These are phyloP conservation scores for Cladobotryum protrusum DNA, from an alignment of 2,329 filamentous ascomycete species.

Conservation along the genomic window DNA sequence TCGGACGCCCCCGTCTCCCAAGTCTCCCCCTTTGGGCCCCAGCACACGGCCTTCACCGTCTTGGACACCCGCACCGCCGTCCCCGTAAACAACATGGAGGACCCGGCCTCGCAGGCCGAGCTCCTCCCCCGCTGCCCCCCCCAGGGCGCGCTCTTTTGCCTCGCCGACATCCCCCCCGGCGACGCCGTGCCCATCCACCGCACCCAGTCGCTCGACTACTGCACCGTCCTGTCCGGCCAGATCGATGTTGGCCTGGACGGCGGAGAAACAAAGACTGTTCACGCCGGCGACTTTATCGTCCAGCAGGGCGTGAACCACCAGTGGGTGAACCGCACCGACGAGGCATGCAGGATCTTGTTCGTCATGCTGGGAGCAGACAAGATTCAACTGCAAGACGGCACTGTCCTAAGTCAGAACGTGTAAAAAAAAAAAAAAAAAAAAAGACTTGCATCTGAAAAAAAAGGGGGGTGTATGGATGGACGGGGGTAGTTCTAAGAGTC, in stretches of 20 bases:
- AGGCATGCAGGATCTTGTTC: conserved; percentile 32
- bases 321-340: conserved; percentile 35
- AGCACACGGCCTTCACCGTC: conserved; percentile 23
- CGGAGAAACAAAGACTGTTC: conserved; percentile 30
- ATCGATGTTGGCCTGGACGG: conserved; percentile 35
- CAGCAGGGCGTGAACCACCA: conserved; percentile 38
- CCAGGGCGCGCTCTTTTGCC: conserved; percentile 28
- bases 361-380: conserved; percentile 36
- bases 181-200: conserved; percentile 34
- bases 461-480: too few species aligned
- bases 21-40: conserved; percentile 28
- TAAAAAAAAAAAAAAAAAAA: neutral
- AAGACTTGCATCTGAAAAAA: too few species aligned
- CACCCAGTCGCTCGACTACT: conserved; percentile 35
- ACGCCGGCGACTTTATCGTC: conserved; percentile 33
- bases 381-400: conserved; percentile 31
- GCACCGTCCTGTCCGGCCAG: conserved; percentile 32
- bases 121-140: conserved; percentile 30
- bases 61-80: conserved; percentile 25
- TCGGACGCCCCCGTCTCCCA: conserved; percentile 20
- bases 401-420: conserved; percentile 29
- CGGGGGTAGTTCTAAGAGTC: too few species aligned
- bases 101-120: conserved; percentile 9
- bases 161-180: conserved; percentile 26
- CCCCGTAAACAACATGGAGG: conserved; percentile 25